Evolutionary conservation across 257 asterid genomes (phyloP).

Genomic region (Capsicum pubescens): DNA sequence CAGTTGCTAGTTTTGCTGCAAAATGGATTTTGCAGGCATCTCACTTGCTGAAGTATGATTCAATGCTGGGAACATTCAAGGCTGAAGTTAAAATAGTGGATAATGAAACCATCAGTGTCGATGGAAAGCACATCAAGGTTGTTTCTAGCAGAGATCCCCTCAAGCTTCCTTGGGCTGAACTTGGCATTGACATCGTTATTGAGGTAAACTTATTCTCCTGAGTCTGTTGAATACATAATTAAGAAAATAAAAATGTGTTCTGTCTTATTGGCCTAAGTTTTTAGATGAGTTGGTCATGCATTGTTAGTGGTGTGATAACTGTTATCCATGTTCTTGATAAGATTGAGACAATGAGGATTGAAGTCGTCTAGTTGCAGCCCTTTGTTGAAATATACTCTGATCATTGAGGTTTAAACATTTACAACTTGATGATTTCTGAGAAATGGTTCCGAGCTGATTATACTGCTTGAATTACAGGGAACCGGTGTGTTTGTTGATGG

Average conservation of each 20-base stretch:
- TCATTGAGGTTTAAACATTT: neutral
- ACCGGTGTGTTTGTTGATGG: slow-evolving; percentile 96
- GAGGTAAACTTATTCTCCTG: slow-evolving; percentile 51
- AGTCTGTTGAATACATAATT: neutral
- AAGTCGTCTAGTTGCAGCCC: neutral
- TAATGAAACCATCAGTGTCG: slow-evolving; percentile 82
- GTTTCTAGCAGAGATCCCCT: slow-evolving; percentile 91
- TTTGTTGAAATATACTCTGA: neutral
- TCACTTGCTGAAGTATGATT: slow-evolving; percentile 88
- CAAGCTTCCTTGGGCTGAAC: slow-evolving; percentile 93
- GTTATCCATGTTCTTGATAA: neutral
- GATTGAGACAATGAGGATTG: slow-evolving; percentile 1
- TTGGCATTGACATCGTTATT: slow-evolving; percentile 89
- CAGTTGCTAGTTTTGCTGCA: neutral
- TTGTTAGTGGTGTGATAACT: neutral
- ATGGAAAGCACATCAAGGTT: slow-evolving; percentile 80
- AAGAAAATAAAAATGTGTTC: neutral
- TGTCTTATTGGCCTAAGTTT: neutral
- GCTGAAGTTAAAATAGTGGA: slow-evolving; percentile 84
- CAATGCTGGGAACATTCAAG: slow-evolving; percentile 92
- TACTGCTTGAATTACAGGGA: slow-evolving; percentile 54
- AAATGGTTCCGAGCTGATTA: slow-evolving; percentile 2
- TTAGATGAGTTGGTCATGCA: neutral
- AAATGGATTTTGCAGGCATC: slow-evolving; percentile 62
- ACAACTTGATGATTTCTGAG: neutral